A percentile compares a stretch with the other conserved stretches of the same genome.
phyloP scores from a whole-genome alignment of 306 rosid species.

The Crotalaria pallida region DNA sequence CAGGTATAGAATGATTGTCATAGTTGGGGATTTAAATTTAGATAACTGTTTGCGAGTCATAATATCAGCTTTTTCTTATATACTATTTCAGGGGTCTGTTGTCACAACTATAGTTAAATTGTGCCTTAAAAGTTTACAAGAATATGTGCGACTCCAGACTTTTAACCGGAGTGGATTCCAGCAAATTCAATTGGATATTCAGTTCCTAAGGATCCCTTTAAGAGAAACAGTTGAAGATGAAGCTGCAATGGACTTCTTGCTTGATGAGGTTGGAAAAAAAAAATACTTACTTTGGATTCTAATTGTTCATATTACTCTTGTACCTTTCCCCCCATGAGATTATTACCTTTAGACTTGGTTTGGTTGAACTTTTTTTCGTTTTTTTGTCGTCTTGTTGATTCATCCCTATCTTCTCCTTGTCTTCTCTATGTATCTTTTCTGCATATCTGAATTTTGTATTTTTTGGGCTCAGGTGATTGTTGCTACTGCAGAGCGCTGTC shows the following conservation, averaged over 20 bases:
- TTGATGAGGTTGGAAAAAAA: slow-evolving; percentile 69
- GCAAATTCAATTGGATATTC: slow-evolving; percentile 92
- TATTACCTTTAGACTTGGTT: background rate
- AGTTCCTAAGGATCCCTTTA: slow-evolving; percentile 65
- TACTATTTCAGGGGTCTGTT: slow-evolving; percentile 68
- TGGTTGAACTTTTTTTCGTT: background rate
- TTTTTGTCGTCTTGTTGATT: background rate
- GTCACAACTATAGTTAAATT: slow-evolving; percentile 74
- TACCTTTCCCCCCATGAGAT: background rate
- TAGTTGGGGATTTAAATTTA: slow-evolving; percentile 19
- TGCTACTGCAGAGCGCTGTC: slow-evolving; percentile 87
- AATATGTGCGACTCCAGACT: slow-evolving; percentile 78
- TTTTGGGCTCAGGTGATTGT: slow-evolving; percentile 67
- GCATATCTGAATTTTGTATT: background rate
- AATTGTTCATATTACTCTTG: background rate
- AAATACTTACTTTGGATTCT: background rate
- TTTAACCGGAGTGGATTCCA: slow-evolving; percentile 95
- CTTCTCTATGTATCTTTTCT: background rate
- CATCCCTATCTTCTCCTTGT: background rate
- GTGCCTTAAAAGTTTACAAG: slow-evolving; percentile 87
- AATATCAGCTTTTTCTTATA: slow-evolving; percentile 24
- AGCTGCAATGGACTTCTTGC: slow-evolving; percentile 82
- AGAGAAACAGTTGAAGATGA: slow-evolving; percentile 85
- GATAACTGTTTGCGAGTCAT: background rate
- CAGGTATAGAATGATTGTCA: slow-evolving; percentile 53